A percentile compares a stretch with the other conserved stretches of the same genome.
Conservation (phyloP, 1,284 basidiomycete species). For the Boletellus deceptivus region DNA sequence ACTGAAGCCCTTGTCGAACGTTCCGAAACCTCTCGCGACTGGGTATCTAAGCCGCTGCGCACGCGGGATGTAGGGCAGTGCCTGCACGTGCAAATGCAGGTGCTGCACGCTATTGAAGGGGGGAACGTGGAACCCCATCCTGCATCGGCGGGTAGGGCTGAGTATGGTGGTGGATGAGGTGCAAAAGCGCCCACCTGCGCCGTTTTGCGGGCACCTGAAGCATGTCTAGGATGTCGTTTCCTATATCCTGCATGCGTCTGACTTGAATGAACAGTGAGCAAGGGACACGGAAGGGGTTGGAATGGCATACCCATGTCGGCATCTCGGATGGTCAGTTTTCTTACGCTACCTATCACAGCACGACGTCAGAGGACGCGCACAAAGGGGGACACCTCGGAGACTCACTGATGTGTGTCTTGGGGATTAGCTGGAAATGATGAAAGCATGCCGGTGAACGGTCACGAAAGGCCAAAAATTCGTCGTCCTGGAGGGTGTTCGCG, state of each 20-base stretch:
- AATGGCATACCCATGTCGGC: constrained; percentile 25
- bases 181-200: constrained; percentile 43
- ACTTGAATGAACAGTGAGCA: constrained; percentile 14
- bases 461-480: constrained; percentile 32
- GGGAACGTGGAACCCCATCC: constrained; percentile 83
- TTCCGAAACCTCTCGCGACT: constrained; percentile 38
- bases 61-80: constrained; percentile 58
- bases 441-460: constrained; percentile 21
- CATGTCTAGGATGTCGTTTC: constrained; percentile 50
- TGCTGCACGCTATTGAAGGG: constrained; percentile 80
- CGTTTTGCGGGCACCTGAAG: constrained; percentile 38
- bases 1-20: constrained; percentile 62
- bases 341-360: constrained; percentile 19
- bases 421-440: constrained; percentile 31
- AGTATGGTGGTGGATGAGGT: not conserved
- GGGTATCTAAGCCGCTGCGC: constrained; percentile 58
- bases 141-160: not conserved
- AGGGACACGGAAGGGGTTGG: not conserved
- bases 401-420: constrained; percentile 29
- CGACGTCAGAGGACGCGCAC: not conserved
- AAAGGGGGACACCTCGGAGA: not conserved
- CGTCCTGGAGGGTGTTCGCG: constrained; percentile 16
- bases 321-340: constrained; percentile 17
- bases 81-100: constrained; percentile 78
- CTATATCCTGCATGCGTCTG: constrained; percentile 65